Conservation (phyloP, 805 yeast genomes). For the Candida oleophila region DNA sequence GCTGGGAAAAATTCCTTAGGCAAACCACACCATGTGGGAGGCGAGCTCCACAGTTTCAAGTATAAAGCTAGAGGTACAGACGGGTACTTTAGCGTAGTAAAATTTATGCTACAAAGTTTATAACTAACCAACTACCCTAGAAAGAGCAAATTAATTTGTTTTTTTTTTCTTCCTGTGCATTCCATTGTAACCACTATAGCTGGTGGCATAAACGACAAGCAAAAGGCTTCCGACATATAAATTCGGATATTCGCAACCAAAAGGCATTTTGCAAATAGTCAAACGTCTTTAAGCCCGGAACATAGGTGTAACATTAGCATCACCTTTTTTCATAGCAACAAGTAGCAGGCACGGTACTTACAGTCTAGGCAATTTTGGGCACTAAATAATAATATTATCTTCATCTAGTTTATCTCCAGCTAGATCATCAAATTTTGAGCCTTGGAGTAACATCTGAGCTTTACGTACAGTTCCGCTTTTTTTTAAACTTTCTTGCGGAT, state of each 20-base stretch:
- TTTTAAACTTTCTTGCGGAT: conserved; percentile 17
- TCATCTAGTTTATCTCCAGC: background rate
- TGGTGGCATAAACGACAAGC: background rate
- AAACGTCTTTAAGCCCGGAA: background rate
- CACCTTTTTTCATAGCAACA: background rate
- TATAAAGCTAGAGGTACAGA: background rate
- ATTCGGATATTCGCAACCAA: background rate
- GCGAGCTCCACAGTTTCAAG: background rate
- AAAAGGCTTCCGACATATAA: background rate
- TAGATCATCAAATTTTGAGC: background rate
- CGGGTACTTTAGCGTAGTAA: background rate
- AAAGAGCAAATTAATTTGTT: background rate
- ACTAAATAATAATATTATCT: background rate
- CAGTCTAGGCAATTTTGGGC: no score
- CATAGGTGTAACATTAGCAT: background rate
- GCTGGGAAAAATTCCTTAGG: no score
- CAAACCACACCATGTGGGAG: no score
- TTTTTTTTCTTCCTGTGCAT: no score
- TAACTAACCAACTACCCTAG: background rate
- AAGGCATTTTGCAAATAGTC: background rate
- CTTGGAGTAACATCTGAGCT: background rate
- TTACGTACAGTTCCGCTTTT: no score
- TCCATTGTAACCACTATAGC: background rate
- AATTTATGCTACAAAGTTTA: background rate
- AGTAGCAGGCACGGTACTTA: background rate